A percentile compares a stretch with the other conserved stretches of the same genome.
phyloP scores from a whole-genome alignment of 1,284 basidiomycete species.

The Calocybe gambosa region DNA sequence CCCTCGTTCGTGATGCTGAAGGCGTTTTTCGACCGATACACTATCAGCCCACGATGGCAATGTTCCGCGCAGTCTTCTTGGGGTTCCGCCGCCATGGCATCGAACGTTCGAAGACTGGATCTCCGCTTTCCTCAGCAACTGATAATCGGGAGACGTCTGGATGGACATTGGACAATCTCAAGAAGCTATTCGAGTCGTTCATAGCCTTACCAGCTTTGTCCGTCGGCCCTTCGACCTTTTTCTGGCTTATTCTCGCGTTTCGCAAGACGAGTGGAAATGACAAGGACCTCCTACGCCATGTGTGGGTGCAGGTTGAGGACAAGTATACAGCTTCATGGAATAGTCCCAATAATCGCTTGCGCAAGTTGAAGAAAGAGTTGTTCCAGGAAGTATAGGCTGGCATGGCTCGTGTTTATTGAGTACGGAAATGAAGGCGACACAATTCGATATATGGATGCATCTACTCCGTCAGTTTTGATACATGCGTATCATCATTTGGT shows the following conservation, averaged over 20 bases:
- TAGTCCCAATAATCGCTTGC: slow-evolving; percentile 39
- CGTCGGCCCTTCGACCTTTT: slow-evolving; percentile 43
- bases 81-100: slow-evolving; percentile 65
- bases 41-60: slow-evolving; percentile 41
- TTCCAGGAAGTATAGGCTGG: slow-evolving; percentile 22
- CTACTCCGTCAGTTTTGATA: slow-evolving; percentile 1
- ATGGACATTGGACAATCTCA: slow-evolving; percentile 56
- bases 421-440: too few species aligned
- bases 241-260: slow-evolving; percentile 63
- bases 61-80: slow-evolving; percentile 70
- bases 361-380: slow-evolving; percentile 30
- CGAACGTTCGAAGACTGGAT: slow-evolving; percentile 1
- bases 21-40: slow-evolving; percentile 22
- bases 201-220: slow-evolving; percentile 37
- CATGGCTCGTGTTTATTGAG: too few species aligned
- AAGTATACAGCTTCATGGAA: slow-evolving; percentile 44
- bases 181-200: slow-evolving; percentile 53
- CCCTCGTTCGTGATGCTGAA: slow-evolving; percentile 21
- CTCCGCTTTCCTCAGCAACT: slow-evolving; percentile 1
- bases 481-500: slow-evolving; percentile 1
- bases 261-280: slow-evolving; percentile 50
- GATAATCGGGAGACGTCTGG: slow-evolving; percentile 13
- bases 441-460: too few species aligned
- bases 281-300: slow-evolving; percentile 37
- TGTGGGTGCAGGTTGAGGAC: slow-evolving; percentile 49